Evolutionary conservation across 148 eudicot species (phyloP).

Genomic region (Vaccinium macrocarpon): DNA sequence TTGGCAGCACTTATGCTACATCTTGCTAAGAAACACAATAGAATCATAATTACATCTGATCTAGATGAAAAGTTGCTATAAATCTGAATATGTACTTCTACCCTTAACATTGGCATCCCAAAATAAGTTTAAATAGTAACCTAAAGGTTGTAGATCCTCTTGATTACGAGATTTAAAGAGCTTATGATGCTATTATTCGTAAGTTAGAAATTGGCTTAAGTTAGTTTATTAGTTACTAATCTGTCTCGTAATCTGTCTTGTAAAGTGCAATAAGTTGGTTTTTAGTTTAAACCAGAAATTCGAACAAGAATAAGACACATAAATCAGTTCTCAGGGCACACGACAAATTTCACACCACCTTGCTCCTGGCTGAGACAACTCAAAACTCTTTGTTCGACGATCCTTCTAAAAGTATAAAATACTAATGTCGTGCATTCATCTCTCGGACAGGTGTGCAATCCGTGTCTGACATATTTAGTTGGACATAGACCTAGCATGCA

Average conservation of each 20-base stretch:
- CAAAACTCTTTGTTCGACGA: neutral
- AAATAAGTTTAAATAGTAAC: neutral
- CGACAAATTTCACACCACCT: neutral
- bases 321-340: neutral
- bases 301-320: neutral
- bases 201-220: no score
- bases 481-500: neutral
- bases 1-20: neutral
- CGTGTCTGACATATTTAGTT: neutral
- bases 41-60: neutral
- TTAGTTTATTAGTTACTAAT: no score
- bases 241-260: no score
- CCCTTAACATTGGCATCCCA: neutral
- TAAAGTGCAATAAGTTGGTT: no score
- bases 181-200: neutral
- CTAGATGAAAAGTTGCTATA: neutral
- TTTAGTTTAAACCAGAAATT: no score
- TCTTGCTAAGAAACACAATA: neutral
- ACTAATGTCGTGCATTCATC: neutral
- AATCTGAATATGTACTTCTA: neutral
- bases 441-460: neutral
- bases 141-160: neutral
- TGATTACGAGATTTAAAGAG: neutral
- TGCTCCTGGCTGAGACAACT: neutral
- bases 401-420: neutral